Evolutionary conservation across 1,284 basidiomycete genomes (phyloP).

Genomic region (Cystobasidium pallidum): DNA sequence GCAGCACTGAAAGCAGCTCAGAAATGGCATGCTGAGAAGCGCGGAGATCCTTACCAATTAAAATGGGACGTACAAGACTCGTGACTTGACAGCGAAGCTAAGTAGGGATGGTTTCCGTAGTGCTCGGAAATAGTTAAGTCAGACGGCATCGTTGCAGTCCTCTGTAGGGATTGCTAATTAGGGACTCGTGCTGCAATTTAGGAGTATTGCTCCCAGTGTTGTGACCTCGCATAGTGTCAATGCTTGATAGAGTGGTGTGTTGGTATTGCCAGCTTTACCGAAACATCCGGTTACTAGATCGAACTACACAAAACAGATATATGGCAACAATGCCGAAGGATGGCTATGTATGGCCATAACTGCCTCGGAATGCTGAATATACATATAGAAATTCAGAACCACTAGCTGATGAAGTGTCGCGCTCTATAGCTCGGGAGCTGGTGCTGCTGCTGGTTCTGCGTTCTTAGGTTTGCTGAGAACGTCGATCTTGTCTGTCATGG

Average conservation of each 20-base stretch:
- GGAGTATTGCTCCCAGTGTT: no score
- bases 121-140: no score
- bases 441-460: not conserved
- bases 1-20: conserved; percentile 35
- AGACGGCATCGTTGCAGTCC: no score
- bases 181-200: not conserved
- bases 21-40: conserved; percentile 32
- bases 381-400: no score
- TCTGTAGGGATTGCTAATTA: no score
- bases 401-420: not conserved
- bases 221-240: no score
- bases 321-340: no score
- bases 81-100: not conserved
- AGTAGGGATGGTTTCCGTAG: no score
- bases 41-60: conserved; percentile 36
- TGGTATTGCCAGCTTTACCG: not conserved
- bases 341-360: no score
- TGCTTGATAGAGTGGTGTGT: not conserved
- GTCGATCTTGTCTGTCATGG: conserved; percentile 22
- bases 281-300: no score
- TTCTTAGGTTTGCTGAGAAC: conserved; percentile 38
- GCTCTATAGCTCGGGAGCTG: not conserved
- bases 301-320: no score
- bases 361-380: no score
- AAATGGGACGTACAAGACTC: conserved; percentile 30